Evolutionary conservation across 208 protist species (phyloP), one percentile per base, ranked within the genome.

Genomic region (Leishmania guyanensis): DNA sequence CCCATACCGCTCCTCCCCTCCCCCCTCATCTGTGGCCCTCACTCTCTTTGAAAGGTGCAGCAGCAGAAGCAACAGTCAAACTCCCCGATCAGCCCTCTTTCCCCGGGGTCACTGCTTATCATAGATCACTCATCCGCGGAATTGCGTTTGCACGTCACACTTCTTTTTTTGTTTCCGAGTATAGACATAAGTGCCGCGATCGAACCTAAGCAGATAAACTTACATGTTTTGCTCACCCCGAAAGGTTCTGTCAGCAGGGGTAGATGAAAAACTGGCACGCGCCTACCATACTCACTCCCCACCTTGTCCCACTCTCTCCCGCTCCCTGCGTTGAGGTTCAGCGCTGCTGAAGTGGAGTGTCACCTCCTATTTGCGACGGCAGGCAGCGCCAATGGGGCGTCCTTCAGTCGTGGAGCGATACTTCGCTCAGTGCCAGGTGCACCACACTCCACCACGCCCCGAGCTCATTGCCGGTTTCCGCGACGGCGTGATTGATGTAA

Each of bases 351-450:
- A 54, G 0, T 20, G 46, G 69, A 3, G 33, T 65, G 46, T 36
- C 12, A 2, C 22, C 20, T 26, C 29, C 58, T 14, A 26, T 65
- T 53, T 68, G 12, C 26, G 26, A 33, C 48, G 26, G 22, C 16
- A 50, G 51, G 36, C 39, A 17, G 56, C 36, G 54, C 17, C 72
- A 17, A 93, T 95, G 92, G 78, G 79, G 1, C 76, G 77, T 0
- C 69, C 60, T 53, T 71, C 75, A 22, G 65, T 93, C 8, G 70
- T 91, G 62, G 77, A 85, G 36, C 88, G 87, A 46, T 95, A 95
- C 79, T 83, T 93, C 53, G 72, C 79, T 46, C 86, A 92, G 76
- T 95, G 90, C 80, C 73, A 86, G 66, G 79, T 82, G 51, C 89
- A 88, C 50, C 86, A 75, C 54, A 80, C 82, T 0, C 78, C 86